Percentiles rank a stretch among this genome's conserved stretches.
Evolutionary conservation across 768 basidiomycete genomes (phyloP).

Genomic region (Boletus barrowsii): DNA sequence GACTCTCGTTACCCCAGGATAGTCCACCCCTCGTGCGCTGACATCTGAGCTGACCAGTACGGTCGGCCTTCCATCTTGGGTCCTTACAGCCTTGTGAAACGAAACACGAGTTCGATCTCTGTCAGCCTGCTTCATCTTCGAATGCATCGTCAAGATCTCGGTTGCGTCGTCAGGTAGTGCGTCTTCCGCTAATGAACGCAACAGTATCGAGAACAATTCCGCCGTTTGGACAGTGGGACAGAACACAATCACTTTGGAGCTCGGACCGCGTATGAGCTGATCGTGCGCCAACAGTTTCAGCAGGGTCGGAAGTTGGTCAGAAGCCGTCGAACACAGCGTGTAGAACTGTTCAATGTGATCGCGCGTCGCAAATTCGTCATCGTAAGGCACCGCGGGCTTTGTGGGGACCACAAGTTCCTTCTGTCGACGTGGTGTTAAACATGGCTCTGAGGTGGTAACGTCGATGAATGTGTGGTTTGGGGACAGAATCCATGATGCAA

Average conservation of each 20-base stretch:
- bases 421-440: conserved; percentile 29
- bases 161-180: conserved; percentile 56
- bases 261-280: conserved; percentile 64
- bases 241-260: conserved; percentile 80
- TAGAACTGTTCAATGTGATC: conserved; percentile 78
- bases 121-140: conserved; percentile 44
- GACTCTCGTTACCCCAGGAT: conserved; percentile 83
- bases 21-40: conserved; percentile 86
- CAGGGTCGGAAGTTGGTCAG: conserved; percentile 75
- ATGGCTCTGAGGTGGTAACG: conserved; percentile 53
- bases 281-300: conserved; percentile 83
- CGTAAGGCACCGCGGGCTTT: neutral
- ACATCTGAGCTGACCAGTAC: conserved; percentile 86
- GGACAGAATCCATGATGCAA: conserved; percentile 60
- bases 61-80: conserved; percentile 38
- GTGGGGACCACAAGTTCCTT: neutral
- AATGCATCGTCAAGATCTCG: conserved; percentile 77
- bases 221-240: conserved; percentile 83
- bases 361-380: conserved; percentile 48
- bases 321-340: conserved; percentile 64
- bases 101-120: conserved; percentile 26
- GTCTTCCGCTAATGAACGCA: conserved; percentile 46
- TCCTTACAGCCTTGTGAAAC: conserved; percentile 9
- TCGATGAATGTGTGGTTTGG: conserved; percentile 69
- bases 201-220: conserved; percentile 63